Evolutionary conservation across 2,329 filamentous ascomycete genomes (phyloP).

Genomic region (Pseudogymnoascus sp.): DNA sequence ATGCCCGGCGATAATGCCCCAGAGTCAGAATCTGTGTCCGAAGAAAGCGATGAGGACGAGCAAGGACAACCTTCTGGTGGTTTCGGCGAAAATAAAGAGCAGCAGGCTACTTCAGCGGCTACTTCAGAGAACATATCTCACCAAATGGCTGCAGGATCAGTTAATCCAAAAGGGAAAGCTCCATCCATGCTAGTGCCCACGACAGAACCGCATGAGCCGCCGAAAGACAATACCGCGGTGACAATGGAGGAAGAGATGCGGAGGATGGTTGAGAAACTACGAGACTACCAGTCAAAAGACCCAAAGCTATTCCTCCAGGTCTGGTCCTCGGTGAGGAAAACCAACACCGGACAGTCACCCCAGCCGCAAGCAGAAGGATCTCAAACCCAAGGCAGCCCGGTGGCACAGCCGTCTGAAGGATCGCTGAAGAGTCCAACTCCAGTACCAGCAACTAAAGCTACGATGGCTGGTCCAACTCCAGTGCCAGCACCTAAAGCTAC

Average conservation of each 20-base stretch:
- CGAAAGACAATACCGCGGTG: neutral
- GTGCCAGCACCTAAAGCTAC: too few relatives aligned
- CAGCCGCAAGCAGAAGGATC: slow-evolving; percentile 3
- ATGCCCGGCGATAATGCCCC: neutral
- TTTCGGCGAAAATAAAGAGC: neutral
- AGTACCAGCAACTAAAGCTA: neutral
- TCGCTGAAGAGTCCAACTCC: neutral
- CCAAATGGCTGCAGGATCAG: neutral
- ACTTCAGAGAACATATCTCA: neutral
- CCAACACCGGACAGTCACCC: neutral
- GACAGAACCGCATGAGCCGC: neutral
- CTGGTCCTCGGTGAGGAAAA: slow-evolving; percentile 44
- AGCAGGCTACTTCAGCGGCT: neutral
- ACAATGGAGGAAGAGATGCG: slow-evolving; percentile 14
- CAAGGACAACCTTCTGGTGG: neutral
- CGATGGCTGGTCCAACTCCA: too few relatives aligned
- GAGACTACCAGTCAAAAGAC: slow-evolving; percentile 46
- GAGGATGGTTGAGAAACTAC: slow-evolving; percentile 37
- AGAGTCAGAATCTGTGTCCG: neutral
- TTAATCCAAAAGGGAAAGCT: neutral
- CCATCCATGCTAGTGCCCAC: neutral
- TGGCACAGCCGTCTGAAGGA: neutral
- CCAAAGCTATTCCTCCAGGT: slow-evolving; percentile 45
- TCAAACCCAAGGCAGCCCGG: neutral
- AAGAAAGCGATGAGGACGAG: neutral